Evolutionary conservation across 1,284 basidiomycete genomes (phyloP).

Genomic region (Boletellus deceptivus): DNA sequence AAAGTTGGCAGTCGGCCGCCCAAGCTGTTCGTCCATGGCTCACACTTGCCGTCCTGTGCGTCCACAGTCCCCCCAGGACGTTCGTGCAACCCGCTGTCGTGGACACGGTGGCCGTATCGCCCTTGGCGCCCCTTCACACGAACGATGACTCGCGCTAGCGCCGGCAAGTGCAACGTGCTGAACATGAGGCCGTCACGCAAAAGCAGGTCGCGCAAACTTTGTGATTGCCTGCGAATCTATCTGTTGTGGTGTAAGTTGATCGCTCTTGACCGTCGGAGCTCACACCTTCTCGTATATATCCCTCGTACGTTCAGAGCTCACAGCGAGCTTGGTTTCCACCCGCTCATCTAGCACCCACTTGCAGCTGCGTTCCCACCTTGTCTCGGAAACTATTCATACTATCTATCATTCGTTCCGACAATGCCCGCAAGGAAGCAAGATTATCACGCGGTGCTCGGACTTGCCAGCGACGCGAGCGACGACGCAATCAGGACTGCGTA

Average conservation of each 20-base stretch:
- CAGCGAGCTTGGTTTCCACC: constrained; percentile 9
- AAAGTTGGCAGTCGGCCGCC: no score
- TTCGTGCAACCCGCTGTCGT: no score
- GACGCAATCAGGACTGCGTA: constrained; percentile 34
- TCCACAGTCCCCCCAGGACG: background rate
- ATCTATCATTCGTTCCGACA: constrained; percentile 18
- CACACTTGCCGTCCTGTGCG: background rate
- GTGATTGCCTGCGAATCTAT: constrained; percentile 27
- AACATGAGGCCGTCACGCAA: constrained; percentile 31
- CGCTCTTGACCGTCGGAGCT: constrained; percentile 23
- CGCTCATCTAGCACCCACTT: constrained; percentile 2
- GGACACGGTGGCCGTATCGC: no score
- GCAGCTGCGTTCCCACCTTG: constrained; percentile 9
- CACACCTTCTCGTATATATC: constrained; percentile 30
- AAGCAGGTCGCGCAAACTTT: constrained; percentile 20
- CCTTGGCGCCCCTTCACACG: constrained; percentile 12
- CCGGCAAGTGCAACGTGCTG: constrained; percentile 35
- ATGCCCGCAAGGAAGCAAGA: constrained; percentile 29
- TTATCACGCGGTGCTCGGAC: constrained; percentile 27
- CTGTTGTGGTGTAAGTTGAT: constrained; percentile 20
- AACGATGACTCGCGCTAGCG: constrained; percentile 24
- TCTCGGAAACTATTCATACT: constrained; percentile 9
- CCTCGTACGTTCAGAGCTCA: constrained; percentile 15
- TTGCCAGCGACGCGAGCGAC: constrained; percentile 31
- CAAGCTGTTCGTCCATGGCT: no score